phyloP scores from a whole-genome alignment of 2,329 filamentous ascomycete species.

The Exophiala xenobiotica region DNA sequence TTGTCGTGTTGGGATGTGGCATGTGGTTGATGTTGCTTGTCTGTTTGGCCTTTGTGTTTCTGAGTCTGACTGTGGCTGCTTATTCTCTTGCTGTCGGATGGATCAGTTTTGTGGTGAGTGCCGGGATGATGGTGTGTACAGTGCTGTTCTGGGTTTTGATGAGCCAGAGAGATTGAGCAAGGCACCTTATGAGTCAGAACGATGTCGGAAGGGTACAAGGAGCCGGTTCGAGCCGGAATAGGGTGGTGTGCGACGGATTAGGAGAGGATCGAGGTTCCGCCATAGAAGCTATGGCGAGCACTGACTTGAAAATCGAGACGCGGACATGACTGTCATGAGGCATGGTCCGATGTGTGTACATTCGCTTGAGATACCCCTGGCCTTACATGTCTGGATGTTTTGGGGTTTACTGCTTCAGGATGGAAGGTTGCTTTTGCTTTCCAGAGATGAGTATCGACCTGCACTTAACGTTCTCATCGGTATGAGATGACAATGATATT shows the following conservation, averaged over 20 bases:
- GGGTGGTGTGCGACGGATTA: too few relatives aligned
- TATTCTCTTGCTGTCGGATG: slow-evolving; percentile 23
- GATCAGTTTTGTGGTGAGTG: slow-evolving; percentile 22
- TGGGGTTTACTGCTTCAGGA: too few relatives aligned
- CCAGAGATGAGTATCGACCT: too few relatives aligned
- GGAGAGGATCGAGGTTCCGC: too few relatives aligned
- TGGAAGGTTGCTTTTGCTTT: neutral
- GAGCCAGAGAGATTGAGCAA: slow-evolving; percentile 20
- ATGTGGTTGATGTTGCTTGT: slow-evolving; percentile 21
- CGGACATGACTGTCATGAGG: too few relatives aligned
- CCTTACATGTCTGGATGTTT: neutral
- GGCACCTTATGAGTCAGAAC: neutral
- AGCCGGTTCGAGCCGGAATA: too few relatives aligned
- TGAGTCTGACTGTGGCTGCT: slow-evolving; percentile 19
- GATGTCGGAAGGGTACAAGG: neutral
- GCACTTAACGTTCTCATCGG: too few relatives aligned
- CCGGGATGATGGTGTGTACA: slow-evolving; percentile 20
- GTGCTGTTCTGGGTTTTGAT: slow-evolving; percentile 21
- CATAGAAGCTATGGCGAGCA: too few relatives aligned
- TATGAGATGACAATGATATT: too few relatives aligned
- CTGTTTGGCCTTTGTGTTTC: slow-evolving; percentile 25
- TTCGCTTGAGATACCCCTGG: neutral
- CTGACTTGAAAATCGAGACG: too few relatives aligned
- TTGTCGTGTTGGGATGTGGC: slow-evolving; percentile 21
- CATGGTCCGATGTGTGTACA: neutral